These are phyloP conservation scores for Tulasnella sp. DNA, from an alignment of 768 basidiomycete genomes.

Conservation along the genomic window DNA sequence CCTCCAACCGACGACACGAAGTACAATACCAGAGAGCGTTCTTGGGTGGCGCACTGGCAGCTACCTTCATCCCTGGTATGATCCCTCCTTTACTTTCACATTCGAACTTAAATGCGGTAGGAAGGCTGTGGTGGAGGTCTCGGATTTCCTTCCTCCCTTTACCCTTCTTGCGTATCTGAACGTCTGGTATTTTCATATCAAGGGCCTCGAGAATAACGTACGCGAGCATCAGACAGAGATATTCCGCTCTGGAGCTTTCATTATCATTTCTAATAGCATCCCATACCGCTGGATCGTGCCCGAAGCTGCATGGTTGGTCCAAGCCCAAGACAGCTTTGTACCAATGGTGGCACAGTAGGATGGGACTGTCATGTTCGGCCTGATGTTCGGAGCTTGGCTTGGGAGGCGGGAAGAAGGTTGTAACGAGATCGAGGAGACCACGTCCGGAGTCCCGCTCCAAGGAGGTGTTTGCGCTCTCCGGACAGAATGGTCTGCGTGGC, in stretches of 20 bases:
- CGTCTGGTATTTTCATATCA: background rate
- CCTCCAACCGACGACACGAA: background rate
- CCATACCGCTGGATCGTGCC: background rate
- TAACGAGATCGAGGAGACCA: background rate
- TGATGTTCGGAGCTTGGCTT: background rate
- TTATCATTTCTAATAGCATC: background rate
- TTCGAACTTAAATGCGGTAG: background rate
- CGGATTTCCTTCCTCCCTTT: background rate
- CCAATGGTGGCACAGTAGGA: background rate
- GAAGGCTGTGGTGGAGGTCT: background rate
- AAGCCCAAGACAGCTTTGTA: background rate
- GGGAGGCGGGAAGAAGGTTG: background rate
- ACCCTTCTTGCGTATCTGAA: background rate
- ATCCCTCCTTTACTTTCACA: background rate
- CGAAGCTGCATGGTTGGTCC: background rate
- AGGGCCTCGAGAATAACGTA: background rate
- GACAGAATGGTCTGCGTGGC: background rate
- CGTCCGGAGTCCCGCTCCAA: background rate
- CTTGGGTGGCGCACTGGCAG: background rate
- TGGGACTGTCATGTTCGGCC: background rate
- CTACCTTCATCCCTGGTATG: background rate
- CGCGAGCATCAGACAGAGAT: background rate
- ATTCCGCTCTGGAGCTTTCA: background rate
- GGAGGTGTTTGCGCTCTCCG: background rate
- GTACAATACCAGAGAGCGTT: background rate